phyloP scores from a whole-genome alignment of 2,329 filamentous ascomycete species.

The Lojkania enalia region DNA sequence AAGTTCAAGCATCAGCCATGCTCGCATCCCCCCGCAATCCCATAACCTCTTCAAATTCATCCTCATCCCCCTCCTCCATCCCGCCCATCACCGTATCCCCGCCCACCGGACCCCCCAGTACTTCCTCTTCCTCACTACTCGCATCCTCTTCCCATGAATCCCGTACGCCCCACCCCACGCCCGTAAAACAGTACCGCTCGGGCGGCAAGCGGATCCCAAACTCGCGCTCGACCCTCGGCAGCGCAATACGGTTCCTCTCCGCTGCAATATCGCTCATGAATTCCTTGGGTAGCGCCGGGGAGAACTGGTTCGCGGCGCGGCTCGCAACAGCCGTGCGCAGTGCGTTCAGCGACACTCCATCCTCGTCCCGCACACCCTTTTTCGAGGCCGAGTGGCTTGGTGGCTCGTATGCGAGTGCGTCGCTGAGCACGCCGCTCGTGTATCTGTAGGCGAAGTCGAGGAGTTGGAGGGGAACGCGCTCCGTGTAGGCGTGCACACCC shows the following conservation, averaged over 20 bases:
- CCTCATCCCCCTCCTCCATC: slow-evolving; percentile 39
- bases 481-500: slow-evolving; percentile 78
- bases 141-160: slow-evolving; percentile 67
- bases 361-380: slow-evolving; percentile 44
- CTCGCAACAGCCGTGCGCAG: slow-evolving; percentile 73
- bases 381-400: slow-evolving; percentile 26
- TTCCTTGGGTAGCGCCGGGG: slow-evolving; percentile 68
- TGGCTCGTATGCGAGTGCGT: slow-evolving; percentile 52
- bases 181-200: slow-evolving; percentile 58
- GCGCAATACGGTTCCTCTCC: slow-evolving; percentile 51
- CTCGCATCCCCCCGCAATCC: slow-evolving; percentile 35
- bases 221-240: slow-evolving; percentile 54
- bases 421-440: slow-evolving; percentile 70
- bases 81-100: slow-evolving; percentile 33
- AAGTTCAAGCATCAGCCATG: slow-evolving; percentile 41
- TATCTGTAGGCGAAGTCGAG: slow-evolving; percentile 87
- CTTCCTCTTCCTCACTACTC: slow-evolving; percentile 64
- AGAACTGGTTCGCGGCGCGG: slow-evolving; percentile 70
- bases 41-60: slow-evolving; percentile 50
- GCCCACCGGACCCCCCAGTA: slow-evolving; percentile 51
- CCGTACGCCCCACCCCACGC: slow-evolving; percentile 37
- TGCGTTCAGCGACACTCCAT: slow-evolving; percentile 65
- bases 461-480: slow-evolving; percentile 78
- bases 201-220: slow-evolving; percentile 63
- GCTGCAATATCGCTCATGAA: slow-evolving; percentile 71